These are phyloP conservation scores for Rhododendron kiyosumense DNA, from an alignment of 148 eudicot genomes.

Conservation along the genomic window DNA sequence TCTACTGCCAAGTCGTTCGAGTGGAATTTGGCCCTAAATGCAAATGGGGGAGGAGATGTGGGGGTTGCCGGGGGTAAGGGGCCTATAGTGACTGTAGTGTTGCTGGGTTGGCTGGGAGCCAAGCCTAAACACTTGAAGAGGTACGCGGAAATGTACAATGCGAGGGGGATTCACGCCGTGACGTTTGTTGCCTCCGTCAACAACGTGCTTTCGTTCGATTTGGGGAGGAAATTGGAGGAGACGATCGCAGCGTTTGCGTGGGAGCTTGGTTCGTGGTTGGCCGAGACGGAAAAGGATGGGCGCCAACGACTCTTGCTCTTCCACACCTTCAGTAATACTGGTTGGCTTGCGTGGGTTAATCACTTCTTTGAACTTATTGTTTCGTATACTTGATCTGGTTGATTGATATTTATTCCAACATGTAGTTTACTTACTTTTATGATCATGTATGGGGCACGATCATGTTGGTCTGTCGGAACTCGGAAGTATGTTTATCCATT, in stretches of 20 bases:
- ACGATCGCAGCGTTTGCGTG: conserved; percentile 33
- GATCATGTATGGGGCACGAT: neutral
- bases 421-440: neutral
- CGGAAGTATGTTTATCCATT: neutral
- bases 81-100: conserved; percentile 55
- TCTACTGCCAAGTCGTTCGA: conserved; percentile 1
- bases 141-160: conserved; percentile 65
- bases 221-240: conserved; percentile 59
- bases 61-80: conserved; percentile 12
- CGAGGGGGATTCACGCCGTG: conserved; percentile 53
- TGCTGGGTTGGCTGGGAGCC: conserved; percentile 89
- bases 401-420: neutral
- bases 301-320: conserved; percentile 55
- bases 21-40: conserved; percentile 14
- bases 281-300: conserved; percentile 34
- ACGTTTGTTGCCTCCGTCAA: conserved; percentile 64
- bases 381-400: neutral
- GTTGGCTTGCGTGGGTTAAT: conserved; percentile 96
- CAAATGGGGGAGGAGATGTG: neutral
- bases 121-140: conserved; percentile 64
- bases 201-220: conserved; percentile 62
- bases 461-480: neutral
- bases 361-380: neutral
- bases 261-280: conserved; percentile 65
- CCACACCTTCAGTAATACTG: conserved; percentile 94